Evolutionary conservation across 2,329 filamentous ascomycete genomes (phyloP).

Genomic region (Neonectria neomacrospora): DNA sequence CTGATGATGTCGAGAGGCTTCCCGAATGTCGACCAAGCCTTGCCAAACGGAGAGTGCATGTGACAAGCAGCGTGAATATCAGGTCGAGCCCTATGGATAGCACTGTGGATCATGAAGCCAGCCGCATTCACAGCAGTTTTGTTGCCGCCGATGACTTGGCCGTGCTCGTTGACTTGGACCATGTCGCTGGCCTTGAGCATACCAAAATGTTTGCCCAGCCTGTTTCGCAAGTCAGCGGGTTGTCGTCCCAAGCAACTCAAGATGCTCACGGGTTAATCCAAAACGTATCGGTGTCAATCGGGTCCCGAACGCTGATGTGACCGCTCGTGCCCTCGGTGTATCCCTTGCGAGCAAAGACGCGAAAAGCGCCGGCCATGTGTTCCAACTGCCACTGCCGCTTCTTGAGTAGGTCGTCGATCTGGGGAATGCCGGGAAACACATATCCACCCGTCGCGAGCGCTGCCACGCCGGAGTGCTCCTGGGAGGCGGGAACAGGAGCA

Average conservation of each 20-base stretch:
- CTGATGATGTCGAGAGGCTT: constrained; percentile 69
- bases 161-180: constrained; percentile 67
- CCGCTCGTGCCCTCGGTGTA: constrained; percentile 70
- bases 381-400: constrained; percentile 47
- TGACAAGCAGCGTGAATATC: constrained; percentile 70
- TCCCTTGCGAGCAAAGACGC: constrained; percentile 57
- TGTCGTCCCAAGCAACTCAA: background rate
- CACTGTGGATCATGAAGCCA: constrained; percentile 70
- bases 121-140: constrained; percentile 63
- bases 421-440: constrained; percentile 61
- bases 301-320: constrained; percentile 71
- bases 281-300: constrained; percentile 65
- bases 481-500: background rate
- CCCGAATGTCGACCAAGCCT: constrained; percentile 68
- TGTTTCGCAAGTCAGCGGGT: background rate
- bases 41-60: constrained; percentile 65
- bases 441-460: constrained; percentile 34
- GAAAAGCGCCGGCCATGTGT: constrained; percentile 56
- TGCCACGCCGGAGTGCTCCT: background rate
- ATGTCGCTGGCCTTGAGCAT: constrained; percentile 69
- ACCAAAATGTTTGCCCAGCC: constrained; percentile 60
- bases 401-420: constrained; percentile 59
- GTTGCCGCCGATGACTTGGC: constrained; percentile 68
- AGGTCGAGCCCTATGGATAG: constrained; percentile 66
- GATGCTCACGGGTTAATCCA: constrained; percentile 58